A percentile compares a stretch with the other conserved stretches of the same genome.
Evolutionary conservation across 768 basidiomycete species (phyloP).

Genomic region (Lactifluus pinguis): DNA sequence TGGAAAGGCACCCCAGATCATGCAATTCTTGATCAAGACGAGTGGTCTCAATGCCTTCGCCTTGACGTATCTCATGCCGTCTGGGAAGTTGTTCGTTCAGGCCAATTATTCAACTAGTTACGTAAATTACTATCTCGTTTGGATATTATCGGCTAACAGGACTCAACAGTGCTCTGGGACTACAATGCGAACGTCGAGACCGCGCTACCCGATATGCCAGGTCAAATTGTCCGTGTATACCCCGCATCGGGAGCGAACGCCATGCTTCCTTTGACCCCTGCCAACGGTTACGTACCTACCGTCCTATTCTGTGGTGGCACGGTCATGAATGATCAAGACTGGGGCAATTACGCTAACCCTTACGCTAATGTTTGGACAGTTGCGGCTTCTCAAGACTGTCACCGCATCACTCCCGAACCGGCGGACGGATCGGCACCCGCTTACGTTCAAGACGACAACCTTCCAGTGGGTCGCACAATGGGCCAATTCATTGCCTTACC

Average conservation of each 20-base stretch:
- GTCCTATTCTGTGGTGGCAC: slow-evolving; percentile 3
- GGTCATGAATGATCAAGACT: background rate
- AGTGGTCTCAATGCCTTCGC: slow-evolving; percentile 1
- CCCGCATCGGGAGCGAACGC: slow-evolving; percentile 5
- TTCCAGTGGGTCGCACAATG: background rate
- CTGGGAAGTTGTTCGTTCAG: slow-evolving; percentile 4
- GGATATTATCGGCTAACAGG: background rate
- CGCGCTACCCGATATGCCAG: slow-evolving; percentile 2
- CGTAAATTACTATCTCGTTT: background rate
- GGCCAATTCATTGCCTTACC: slow-evolving; percentile 1
- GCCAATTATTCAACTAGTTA: slow-evolving; percentile 4
- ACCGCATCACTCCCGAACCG: slow-evolving; percentile 2
- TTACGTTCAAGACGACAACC: slow-evolving; percentile 2
- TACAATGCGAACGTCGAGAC: background rate
- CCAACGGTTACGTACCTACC: background rate
- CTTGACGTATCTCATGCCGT: background rate
- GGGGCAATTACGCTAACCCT: background rate
- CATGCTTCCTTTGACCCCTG: slow-evolving; percentile 1
- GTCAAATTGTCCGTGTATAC: slow-evolving; percentile 2
- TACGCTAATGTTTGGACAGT: background rate
- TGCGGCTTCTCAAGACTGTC: background rate
- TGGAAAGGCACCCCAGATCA: background rate
- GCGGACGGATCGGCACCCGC: background rate
- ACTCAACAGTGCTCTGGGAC: slow-evolving; percentile 3
- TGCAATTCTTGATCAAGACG: background rate